A percentile compares a stretch with the other conserved stretches of the same genome.
These are phyloP conservation scores for Tripterygium wilfordii DNA, from an alignment of 177 flowering plant genomes.

Conservation along the genomic window DNA sequence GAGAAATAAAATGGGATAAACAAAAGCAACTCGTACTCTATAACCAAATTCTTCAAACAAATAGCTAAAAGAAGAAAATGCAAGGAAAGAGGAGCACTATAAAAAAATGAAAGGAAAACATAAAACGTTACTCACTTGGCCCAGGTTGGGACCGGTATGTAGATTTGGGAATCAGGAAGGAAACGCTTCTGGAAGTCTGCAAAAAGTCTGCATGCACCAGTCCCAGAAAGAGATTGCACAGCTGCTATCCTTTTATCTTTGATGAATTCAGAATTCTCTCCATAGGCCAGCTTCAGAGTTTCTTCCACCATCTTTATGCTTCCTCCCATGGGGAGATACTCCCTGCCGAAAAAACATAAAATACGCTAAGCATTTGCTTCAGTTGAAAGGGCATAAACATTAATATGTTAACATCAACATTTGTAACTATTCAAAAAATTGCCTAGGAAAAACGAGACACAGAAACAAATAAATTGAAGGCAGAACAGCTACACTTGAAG, in stretches of 20 bases:
- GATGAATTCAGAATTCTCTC: constrained; percentile 76
- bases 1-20: neutral
- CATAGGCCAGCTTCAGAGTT: constrained; percentile 89
- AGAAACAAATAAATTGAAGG: no score
- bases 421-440: no score
- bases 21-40: neutral
- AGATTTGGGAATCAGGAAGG: constrained; percentile 80
- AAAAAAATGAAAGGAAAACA: neutral
- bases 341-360: constrained; percentile 39
- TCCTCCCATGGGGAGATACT: constrained; percentile 99
- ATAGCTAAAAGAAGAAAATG: neutral
- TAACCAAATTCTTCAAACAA: neutral
- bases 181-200: constrained; percentile 95
- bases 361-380: neutral
- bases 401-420: no score
- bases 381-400: neutral
- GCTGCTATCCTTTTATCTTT: constrained; percentile 87
- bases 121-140: constrained; percentile 57
- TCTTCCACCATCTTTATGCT: constrained; percentile 82
- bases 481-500: no score
- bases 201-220: constrained; percentile 96
- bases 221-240: constrained; percentile 93
- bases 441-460: no score
- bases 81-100: neutral
- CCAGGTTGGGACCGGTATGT: constrained; percentile 96